Evolutionary conservation across 495 filamentous ascomycete genomes (phyloP), one percentile per base, ranked within the genome.

Genomic region (Podospora anserina): DNA sequence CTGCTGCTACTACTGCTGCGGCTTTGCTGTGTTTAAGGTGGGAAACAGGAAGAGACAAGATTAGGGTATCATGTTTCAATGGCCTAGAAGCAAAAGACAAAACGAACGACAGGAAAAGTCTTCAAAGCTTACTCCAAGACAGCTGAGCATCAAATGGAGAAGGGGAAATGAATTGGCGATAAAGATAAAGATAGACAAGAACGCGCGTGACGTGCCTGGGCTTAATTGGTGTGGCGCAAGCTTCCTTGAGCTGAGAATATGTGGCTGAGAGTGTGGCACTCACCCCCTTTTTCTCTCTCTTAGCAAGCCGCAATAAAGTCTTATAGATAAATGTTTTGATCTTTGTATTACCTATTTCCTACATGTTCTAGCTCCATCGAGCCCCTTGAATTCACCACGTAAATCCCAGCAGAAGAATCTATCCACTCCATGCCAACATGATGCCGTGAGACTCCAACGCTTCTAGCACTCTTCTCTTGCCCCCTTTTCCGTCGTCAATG

Each of bases 1-100:
- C 55, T 26, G 54, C 55, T 57, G 3, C 15, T n/a, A n/a, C n/a
- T n/a, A n/a, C 56, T 69, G 58, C 23, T 58, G 55, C n/a, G 4
- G 30, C 30, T 32, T 32, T 32, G 30, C 30, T 32, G 7, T 32
- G 30, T 32, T 32, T 32, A 11, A 58, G 30, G 30, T 6, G 7
- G 30, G 30, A 32, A 32, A 32, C 30, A 58, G 13, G 39, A 49
- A 6, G 39, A 13, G 39, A 32, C 6, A 49, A 49, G 34, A 11
- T 49, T 49, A 49, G 9, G 9, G 11, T 18, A 49, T 13, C 39
- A 49, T 49, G 7, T 4, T 32, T 32, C 30, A 49, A 49, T 16
- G 15, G 6, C 30, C 30, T 32, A 5, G 30, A 7, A 18, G 9
- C 7, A 49, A 18, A 18, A 49, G 9, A 49, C 39, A 49, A 49